Evolutionary conservation across 2,329 filamentous ascomycete species (phyloP), one percentile per base, ranked within the genome.

Genomic region (Ophiostoma sp.): DNA sequence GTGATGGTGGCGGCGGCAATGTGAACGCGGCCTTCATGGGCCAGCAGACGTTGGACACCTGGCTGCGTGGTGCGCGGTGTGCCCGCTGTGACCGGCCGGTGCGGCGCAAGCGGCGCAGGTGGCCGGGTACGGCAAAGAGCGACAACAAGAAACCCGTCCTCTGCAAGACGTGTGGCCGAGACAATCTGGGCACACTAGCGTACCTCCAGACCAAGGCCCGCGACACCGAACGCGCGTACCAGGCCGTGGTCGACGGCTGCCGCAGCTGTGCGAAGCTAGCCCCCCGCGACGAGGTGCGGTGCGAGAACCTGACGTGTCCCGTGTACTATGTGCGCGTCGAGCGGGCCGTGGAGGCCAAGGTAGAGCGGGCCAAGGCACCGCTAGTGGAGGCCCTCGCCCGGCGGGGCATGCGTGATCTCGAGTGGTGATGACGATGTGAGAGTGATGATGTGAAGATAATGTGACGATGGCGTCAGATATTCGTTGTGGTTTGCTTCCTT

Each of bases 291-390:
- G 89, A 92, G 45, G 91, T 98, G n/a, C 86, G 82, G 55, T 99
- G 96, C 79, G 94, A 97, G 79, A 97, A 93, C 80, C 90, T 93
- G 80, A 95, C 97, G 82, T 99, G 96, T 79, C 92, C 95, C 0
- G 93, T 97, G 0, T 98, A 97, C 77, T 98, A 97, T 82, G 91
- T 91, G 42, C 83, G 93, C 17, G 87, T 89, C 71, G 92, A 90
- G 80, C 90, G 93, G 79, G 81, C 81, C 28, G 85, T 86, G 11
- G 85, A 82, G 77, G 80, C 85, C 63, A 79, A 80, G 48, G 80
- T 80, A 2, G 84, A 86, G 78, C 83, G 79, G 77, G 78, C 78
- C 63, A 78, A 81, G 11, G 80, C 80, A 75, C 80, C 80, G 12
- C 79, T 82, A 33, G 71, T 85, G 9, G 77, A 76, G 74, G 75